Percentiles rank a stretch among this genome's conserved stretches.
phyloP scores from a whole-genome alignment of 768 basidiomycete genomes.

The Rhodotorula graminis region DNA sequence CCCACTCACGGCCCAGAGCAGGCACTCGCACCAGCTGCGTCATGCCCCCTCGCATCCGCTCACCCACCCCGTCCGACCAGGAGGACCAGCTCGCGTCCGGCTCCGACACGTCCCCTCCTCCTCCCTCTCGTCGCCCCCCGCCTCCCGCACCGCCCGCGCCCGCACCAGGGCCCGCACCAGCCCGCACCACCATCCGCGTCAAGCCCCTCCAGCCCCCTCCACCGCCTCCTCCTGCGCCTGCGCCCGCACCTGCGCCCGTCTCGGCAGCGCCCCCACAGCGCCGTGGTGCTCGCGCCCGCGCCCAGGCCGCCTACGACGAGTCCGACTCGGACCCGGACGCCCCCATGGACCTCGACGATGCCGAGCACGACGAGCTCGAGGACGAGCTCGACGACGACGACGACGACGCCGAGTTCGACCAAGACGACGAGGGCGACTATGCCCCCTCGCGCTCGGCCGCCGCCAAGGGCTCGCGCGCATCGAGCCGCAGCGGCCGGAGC shows the following conservation, averaged over 20 bases:
- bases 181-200: background rate
- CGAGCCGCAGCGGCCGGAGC: too few species aligned
- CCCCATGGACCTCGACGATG: too few species aligned
- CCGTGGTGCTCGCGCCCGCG: background rate
- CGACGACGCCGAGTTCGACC: background rate
- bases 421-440: conserved; percentile 14
- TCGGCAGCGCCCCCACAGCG: too few species aligned
- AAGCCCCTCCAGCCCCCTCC: conserved; percentile 2
- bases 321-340: conserved; percentile 4
- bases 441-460: background rate
- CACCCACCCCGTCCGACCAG: conserved; percentile 14
- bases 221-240: too few species aligned
- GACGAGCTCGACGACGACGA: conserved; percentile 5
- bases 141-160: background rate
- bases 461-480: background rate
- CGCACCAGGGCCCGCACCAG: background rate
- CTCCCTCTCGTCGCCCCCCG: background rate
- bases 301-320: background rate
- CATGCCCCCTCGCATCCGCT: conserved; percentile 26
- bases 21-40: too few species aligned
- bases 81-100: conserved; percentile 11
- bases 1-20: background rate
- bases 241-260: background rate
- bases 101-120: background rate
- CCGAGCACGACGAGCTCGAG: conserved; percentile 3